Base-by-base conservation (phyloP, 306 rosid species). In the Ziziphus jujuba region DNA sequence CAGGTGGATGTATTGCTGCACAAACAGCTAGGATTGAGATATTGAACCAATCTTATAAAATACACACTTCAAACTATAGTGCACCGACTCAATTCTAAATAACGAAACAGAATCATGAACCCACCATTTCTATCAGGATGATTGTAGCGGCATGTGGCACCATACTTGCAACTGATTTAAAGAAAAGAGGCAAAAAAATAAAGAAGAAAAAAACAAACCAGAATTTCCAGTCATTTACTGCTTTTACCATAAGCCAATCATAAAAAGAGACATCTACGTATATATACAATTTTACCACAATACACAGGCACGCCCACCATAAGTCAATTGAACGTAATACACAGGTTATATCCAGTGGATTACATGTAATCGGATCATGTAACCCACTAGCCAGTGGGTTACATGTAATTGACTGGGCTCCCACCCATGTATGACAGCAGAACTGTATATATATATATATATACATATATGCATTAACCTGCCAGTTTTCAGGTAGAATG, bases 401-500 rank as follows among this genome's bases (percentile, higher is more conserved):
- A 28, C 33, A 1, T 28, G 33, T 28, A 28, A 28, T 28, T 28
- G 33, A 28, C 33, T 4, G 33, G 33, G 33, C 33, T 1, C 33
- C 33, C 33, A 28, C 33, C 33, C 33, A 28, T 4, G 33, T 28
- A 28, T 28, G 33, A 28, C 33, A 1, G 33, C 33, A 28, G 33
- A 45, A 20, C 3, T 45, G 5, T 13, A 49, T 33, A 80, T 34
- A 40, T 71, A 47, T 51, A 34, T 23, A 45, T 64, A 68, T 34
- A 40, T 71, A 47, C 52, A 34, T 23, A 45, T 64, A 68, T 52
- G 72, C 22, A 65, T 31, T 73, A 49, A 90, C 98, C 98, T 93
- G 82, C 97, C 97, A 83, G 97, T 93, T 84, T 93, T 93, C 86
- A 93, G 77, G 90, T 93, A 93, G 96, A 93, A 93, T 70, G 98